Conservation (phyloP, 2,329 filamentous ascomycete genomes). For the Cadophora sp. region DNA sequence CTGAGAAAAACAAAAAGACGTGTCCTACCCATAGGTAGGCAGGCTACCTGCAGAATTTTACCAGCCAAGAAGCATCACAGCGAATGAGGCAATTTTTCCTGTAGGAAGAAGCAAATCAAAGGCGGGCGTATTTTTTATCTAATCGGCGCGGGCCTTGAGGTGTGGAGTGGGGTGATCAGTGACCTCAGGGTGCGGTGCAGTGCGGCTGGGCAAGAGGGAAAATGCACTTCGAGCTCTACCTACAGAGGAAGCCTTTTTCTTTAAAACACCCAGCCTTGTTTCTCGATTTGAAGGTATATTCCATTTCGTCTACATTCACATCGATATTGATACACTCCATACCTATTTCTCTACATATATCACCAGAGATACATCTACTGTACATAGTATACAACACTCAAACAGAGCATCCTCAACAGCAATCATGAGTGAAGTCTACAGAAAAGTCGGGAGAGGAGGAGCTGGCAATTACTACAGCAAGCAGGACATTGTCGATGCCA, state of each 20-base stretch:
- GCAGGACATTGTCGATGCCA: slow-evolving; percentile 57
- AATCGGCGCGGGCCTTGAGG: background rate
- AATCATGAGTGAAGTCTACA: slow-evolving; percentile 42
- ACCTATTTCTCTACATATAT: background rate
- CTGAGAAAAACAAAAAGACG: background rate
- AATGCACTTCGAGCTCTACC: background rate
- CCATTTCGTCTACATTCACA: background rate
- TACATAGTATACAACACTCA: background rate
- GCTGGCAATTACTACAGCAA: slow-evolving; percentile 67
- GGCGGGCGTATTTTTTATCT: background rate
- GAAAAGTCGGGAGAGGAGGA: slow-evolving; percentile 64
- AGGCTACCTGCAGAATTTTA: slow-evolving; percentile 3
- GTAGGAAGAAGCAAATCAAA: background rate
- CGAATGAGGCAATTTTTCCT: background rate
- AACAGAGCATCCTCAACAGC: background rate
- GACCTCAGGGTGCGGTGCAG: no score
- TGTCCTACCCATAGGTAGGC: background rate
- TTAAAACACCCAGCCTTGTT: background rate
- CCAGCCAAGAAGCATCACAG: background rate
- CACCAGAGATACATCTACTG: no score
- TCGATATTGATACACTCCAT: no score
- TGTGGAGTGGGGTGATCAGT: background rate
- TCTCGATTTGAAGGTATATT: background rate
- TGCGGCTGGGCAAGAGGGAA: no score
- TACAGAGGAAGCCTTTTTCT: background rate